These are phyloP conservation scores for Craterostigma plantagineum DNA, from an alignment of 257 asterid species.

Conservation along the genomic window DNA sequence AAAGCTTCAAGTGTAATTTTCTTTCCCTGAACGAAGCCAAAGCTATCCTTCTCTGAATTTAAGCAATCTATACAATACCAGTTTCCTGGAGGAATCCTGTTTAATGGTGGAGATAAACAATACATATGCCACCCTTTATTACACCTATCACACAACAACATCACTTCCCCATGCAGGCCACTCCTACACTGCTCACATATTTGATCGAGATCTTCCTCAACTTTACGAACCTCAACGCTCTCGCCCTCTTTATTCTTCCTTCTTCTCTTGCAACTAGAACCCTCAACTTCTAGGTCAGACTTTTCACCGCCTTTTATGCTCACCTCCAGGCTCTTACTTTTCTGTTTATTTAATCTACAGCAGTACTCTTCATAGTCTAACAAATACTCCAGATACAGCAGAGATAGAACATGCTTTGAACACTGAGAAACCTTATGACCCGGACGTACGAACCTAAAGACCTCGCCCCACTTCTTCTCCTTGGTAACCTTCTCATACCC, in stretches of 20 bases:
- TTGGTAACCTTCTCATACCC: conserved; percentile 60
- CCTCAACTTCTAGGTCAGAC: conserved; percentile 22
- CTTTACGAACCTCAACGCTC: conserved; percentile 27
- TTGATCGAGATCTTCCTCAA: conserved; percentile 41
- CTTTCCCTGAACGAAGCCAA: conserved; percentile 88
- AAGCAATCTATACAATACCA: conserved; percentile 93
- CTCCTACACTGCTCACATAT: conserved; percentile 86
- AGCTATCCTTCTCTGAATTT: conserved; percentile 76
- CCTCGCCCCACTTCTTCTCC: conserved; percentile 88
- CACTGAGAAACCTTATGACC: conserved; percentile 60
- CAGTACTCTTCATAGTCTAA: conserved; percentile 74
- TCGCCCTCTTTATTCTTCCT: conserved; percentile 60
- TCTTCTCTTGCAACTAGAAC: conserved; percentile 48
- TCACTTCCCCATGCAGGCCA: conserved; percentile 93
- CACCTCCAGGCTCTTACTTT: conserved; percentile 24
- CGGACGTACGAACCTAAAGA: conserved; percentile 53
- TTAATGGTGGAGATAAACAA: conserved; percentile 82
- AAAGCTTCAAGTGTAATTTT: conserved; percentile 59
- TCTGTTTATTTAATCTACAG: conserved; percentile 33
- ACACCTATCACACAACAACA: conserved; percentile 91
- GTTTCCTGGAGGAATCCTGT: conserved; percentile 68
- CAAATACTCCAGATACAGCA: conserved; percentile 63
- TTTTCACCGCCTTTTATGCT: conserved; percentile 24
- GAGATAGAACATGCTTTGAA: conserved; percentile 68
- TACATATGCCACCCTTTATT: conserved; percentile 90